A percentile compares a stretch with the other conserved stretches of the same genome.
Evolutionary conservation across 2,329 filamentous ascomycete species (phyloP).

Genomic region (Microascus cirrosus): DNA sequence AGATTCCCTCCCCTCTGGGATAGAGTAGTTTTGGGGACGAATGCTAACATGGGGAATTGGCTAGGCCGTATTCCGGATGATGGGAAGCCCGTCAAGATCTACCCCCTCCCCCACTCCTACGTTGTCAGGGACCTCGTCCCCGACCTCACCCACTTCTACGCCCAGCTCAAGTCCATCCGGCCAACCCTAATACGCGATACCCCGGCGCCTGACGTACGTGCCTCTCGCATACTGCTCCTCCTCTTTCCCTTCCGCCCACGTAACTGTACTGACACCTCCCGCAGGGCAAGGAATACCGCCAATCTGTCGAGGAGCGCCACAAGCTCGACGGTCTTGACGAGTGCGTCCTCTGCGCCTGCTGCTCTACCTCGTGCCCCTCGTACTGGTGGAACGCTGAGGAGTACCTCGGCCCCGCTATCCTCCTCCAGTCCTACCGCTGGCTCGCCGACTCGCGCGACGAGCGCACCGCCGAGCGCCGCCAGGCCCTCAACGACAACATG

Average conservation of each 20-base stretch:
- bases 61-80: constrained; percentile 88
- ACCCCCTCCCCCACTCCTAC: constrained; percentile 96
- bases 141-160: constrained; percentile 97
- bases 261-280: neutral
- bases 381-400: constrained; percentile 99
- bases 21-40: neutral
- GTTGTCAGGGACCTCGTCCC: constrained; percentile 98
- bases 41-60: constrained; percentile 15
- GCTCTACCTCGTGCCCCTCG: constrained; percentile 96
- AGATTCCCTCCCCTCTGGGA: neutral
- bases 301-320: constrained; percentile 82
- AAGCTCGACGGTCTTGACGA: constrained; percentile 98
- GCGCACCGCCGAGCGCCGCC: constrained; percentile 77
- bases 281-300: constrained; percentile 84
- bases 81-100: constrained; percentile 77
- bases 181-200: constrained; percentile 92
- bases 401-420: constrained; percentile 92
- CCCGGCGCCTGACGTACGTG: constrained; percentile 67
- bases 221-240: neutral
- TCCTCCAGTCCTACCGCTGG: constrained; percentile 98
- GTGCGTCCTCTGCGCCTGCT: constrained; percentile 98
- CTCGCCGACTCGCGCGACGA: constrained; percentile 90
- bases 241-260: no score
- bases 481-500: constrained; percentile 95
- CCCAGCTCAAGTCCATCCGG: constrained; percentile 99